Evolutionary conservation across 2,329 filamentous ascomycete genomes (phyloP).

Genomic region (Neonectria sp.): DNA sequence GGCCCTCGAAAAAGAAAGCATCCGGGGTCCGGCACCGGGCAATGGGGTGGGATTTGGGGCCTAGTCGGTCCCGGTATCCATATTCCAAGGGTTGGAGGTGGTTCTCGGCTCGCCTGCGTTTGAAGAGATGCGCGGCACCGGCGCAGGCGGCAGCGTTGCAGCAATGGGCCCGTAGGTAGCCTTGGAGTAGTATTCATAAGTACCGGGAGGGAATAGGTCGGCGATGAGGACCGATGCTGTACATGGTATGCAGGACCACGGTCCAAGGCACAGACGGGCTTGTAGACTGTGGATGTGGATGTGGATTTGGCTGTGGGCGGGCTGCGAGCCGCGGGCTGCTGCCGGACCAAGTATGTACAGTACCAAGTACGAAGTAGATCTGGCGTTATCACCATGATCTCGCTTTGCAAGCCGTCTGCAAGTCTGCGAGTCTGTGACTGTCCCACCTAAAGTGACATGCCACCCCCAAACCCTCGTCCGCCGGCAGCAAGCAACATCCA

Average conservation of each 20-base stretch:
- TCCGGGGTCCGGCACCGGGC: slow-evolving; percentile 19
- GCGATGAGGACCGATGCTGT: neutral
- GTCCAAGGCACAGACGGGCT: slow-evolving; percentile 5
- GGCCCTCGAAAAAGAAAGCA: slow-evolving; percentile 18
- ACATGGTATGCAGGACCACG: slow-evolving; percentile 15
- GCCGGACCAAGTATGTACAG: slow-evolving; percentile 15
- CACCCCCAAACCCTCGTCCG: slow-evolving; percentile 23
- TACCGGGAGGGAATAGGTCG: neutral
- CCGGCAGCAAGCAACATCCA: slow-evolving; percentile 19
- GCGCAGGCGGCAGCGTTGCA: slow-evolving; percentile 1
- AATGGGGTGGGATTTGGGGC: neutral
- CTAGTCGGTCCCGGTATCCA: slow-evolving; percentile 7
- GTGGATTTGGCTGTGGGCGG: neutral
- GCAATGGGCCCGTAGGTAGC: neutral
- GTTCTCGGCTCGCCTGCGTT: slow-evolving; percentile 14
- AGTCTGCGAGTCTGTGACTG: slow-evolving; percentile 18
- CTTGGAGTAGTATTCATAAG: neutral
- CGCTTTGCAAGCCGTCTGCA: neutral
- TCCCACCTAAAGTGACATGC: slow-evolving; percentile 25
- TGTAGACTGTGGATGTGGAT: slow-evolving; percentile 12
- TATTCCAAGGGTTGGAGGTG: slow-evolving; percentile 14
- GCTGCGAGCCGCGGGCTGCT: slow-evolving; percentile 14
- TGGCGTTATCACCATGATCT: slow-evolving; percentile 31
- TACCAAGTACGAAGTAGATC: slow-evolving; percentile 24
- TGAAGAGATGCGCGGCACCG: slow-evolving; percentile 20